Evolutionary conservation across 2,329 filamentous ascomycete species (phyloP), one percentile per base, ranked within the genome.

Genomic region (Aspergillus fumigatiaffinis): DNA sequence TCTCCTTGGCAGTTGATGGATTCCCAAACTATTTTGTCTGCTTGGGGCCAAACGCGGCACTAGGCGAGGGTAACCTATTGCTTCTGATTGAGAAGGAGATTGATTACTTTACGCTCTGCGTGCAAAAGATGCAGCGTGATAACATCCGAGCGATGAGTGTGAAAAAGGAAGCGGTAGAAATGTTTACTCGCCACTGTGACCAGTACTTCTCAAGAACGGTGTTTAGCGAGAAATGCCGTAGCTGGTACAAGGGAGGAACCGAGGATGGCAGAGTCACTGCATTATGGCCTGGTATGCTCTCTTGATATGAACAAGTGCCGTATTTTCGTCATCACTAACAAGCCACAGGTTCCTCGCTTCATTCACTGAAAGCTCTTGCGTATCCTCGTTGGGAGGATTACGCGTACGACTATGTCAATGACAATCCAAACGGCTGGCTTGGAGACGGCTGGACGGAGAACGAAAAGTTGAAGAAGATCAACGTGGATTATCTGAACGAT

Each of bases 381-480:
- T 62, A 71, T 41, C 72, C 73, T 4, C 65, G 72, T 9, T 76
- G 73, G 73, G 74, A 76, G 51, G 73, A 76, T 57, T 76, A 67
- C 53, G 64, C 70, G 29, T 74, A 76, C 54, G 63, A 69, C 44
- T 76, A 76, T 57, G 56, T 70, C n/a, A 66, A 70, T 35, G 61
- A 68, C 29, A 73, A 73, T 25, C 61, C 64, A 0, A 62, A 60
- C 25, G 66, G 67, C 12, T 74, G 71, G 71, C 54, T 73, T 25
- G 71, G 72, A 3, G 68, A 74, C 58, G 71, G 71, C 4, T 73
- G 70, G 71, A 71, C 67, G 3, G 62, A 69, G 46, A 67, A 71
- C 48, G 71, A 73, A 57, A 72, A 68, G 54, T 53, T 67, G 41
- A 59, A 70, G 26, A 60, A 35, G 32, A 68, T 74, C 57, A 63